These are phyloP conservation scores for Alternaria infectoria DNA, from an alignment of 2,329 filamentous ascomycete genomes.

Conservation along the genomic window DNA sequence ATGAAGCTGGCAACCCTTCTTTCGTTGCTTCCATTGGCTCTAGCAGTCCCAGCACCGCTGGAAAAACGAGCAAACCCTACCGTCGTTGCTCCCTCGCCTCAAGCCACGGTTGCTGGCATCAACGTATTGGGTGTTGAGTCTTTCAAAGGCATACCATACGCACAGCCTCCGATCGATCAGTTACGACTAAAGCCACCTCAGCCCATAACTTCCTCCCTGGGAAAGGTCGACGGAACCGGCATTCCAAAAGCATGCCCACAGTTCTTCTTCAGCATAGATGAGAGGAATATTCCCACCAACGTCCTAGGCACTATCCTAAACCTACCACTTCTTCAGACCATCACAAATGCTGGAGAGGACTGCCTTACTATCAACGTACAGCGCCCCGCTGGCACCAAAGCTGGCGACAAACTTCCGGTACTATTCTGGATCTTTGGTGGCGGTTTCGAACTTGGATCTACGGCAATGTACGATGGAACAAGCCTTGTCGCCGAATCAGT, in stretches of 20 bases:
- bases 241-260: conserved; percentile 72
- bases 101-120: conserved; percentile 63
- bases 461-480: conserved; percentile 50
- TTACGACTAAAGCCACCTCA: conserved; percentile 74
- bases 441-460: conserved; percentile 47
- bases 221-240: conserved; percentile 66
- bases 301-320: conserved; percentile 49
- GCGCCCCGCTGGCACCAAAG: conserved; percentile 47
- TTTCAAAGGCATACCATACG: conserved; percentile 78
- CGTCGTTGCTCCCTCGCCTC: conserved; percentile 59
- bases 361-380: conserved; percentile 54
- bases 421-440: conserved; percentile 59
- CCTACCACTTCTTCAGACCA: conserved; percentile 48
- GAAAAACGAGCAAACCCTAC: conserved; percentile 58
- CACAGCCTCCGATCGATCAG: conserved; percentile 69
- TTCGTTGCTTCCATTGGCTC: conserved; percentile 33
- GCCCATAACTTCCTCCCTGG: conserved; percentile 62
- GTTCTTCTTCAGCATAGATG: conserved; percentile 65
- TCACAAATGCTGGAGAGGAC: conserved; percentile 50
- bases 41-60: conserved; percentile 45
- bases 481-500: conserved; percentile 52
- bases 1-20: conserved; percentile 39
- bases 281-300: conserved; percentile 40
- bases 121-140: conserved; percentile 62
- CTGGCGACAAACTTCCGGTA: conserved; percentile 52